Percentiles rank a stretch among this genome's conserved stretches.
phyloP scores from a whole-genome alignment of 2,329 filamentous ascomycete genomes.

The Colletotrichum navitas region DNA sequence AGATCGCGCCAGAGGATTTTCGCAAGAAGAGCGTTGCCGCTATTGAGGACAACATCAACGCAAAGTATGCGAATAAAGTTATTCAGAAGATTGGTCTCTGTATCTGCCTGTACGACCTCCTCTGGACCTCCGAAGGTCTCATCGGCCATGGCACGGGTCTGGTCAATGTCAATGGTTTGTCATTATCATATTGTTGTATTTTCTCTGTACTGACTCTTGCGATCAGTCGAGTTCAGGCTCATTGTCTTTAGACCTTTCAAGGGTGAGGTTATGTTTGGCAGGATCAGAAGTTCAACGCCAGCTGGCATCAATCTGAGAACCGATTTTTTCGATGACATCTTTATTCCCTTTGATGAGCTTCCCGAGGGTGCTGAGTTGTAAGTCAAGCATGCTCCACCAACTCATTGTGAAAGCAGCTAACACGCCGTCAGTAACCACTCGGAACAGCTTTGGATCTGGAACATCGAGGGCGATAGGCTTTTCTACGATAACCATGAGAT shows the following conservation, averaged over 20 bases:
- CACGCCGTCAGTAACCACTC: conserved; percentile 70
- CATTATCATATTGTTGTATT: background rate
- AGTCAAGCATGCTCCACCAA: conserved; percentile 50
- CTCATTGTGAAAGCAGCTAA: conserved; percentile 44
- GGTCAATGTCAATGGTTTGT: conserved; percentile 89
- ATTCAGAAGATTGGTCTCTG: conserved; percentile 96
- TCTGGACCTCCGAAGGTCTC: conserved; percentile 90
- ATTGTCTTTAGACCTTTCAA: conserved; percentile 97
- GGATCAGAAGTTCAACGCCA: conserved; percentile 80
- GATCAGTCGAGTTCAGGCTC: conserved; percentile 89
- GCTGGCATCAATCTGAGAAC: conserved; percentile 83
- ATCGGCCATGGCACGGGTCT: conserved; percentile 93
- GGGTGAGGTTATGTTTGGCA: conserved; percentile 88
- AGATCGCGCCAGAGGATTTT: conserved; percentile 91
- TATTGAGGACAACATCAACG: conserved; percentile 96
- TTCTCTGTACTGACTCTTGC: conserved; percentile 34
- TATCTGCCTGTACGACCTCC: conserved; percentile 91
- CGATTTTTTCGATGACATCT: conserved; percentile 95
- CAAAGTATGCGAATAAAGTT: conserved; percentile 95
- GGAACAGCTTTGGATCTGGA: conserved; percentile 89
- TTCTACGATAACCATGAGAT: conserved; percentile 93
- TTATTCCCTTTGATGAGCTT: conserved; percentile 79
- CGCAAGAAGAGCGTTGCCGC: conserved; percentile 84
- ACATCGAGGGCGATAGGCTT: conserved; percentile 77
- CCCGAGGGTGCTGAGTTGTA: conserved; percentile 84